Percentiles rank a stretch among this genome's conserved stretches.
These are phyloP conservation scores for Xerocomellus chrysenteron DNA, from an alignment of 768 basidiomycete species.

Conservation along the genomic window DNA sequence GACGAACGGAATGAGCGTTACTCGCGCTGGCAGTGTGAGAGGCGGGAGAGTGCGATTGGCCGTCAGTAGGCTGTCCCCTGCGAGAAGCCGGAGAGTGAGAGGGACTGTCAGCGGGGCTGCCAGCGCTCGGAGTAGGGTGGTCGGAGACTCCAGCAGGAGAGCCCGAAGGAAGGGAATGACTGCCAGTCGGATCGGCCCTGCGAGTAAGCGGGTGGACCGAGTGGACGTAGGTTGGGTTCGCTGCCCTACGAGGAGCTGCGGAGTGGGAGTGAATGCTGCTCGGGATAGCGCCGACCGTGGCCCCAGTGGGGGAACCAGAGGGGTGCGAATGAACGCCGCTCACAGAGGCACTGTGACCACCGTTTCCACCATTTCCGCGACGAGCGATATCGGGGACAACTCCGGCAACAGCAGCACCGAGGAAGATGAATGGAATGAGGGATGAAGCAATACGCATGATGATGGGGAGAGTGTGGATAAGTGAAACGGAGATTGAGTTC, in stretches of 20 bases:
- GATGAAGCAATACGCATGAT: slow-evolving; percentile 10
- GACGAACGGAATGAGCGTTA: too few relatives aligned
- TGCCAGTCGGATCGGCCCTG: not conserved
- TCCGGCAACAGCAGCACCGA: slow-evolving; percentile 5
- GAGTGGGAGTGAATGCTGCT: not conserved
- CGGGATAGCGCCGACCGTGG: not conserved
- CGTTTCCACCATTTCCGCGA: not conserved
- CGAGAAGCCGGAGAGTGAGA: not conserved
- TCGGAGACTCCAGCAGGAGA: not conserved
- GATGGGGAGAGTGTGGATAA: not conserved
- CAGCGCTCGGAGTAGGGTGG: not conserved
- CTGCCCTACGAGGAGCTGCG: not conserved
- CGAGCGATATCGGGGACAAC: not conserved
- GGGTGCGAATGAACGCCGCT: not conserved
- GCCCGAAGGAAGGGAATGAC: not conserved
- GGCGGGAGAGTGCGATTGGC: not conserved
- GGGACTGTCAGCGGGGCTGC: too few relatives aligned
- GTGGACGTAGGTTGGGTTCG: not conserved
- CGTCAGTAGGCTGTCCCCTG: not conserved
- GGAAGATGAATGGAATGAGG: slow-evolving; percentile 1
- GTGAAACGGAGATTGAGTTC: not conserved
- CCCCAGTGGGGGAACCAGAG: not conserved
- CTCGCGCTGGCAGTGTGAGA: too few relatives aligned
- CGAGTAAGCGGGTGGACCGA: not conserved
- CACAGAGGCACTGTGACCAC: not conserved